Base-by-base conservation (phyloP, 148 eudicot genomes). In the Limonium bicolor region DNA sequence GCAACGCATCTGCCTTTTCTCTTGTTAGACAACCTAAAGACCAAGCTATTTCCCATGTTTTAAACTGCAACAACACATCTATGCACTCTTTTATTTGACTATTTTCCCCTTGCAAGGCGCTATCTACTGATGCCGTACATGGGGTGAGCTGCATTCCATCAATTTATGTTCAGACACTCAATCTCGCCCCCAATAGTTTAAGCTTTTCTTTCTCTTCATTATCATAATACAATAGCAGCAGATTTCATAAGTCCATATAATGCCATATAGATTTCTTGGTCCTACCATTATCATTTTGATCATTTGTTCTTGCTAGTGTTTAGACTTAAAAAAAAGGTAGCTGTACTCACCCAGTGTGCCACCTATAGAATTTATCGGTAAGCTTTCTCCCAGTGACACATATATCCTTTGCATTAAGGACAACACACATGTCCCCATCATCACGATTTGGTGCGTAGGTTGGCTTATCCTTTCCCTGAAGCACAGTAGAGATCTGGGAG, bases 391-490 rank as follows among this genome's bases (percentile, higher is more conserved):
- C 94, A 12, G 92, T 88, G 59, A 83, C 81, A 51, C 74, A 54
- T 9, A 88, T 44, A 65, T 88, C 94, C 65, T 88, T 88, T 6
- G 94, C 97, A 70, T 88, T 88, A 37, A 88, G 67, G 42, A 88
- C 72, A 54, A 88, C 47, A 47, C 97, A 83, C 97, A 88, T 77
- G 72, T 88, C 97, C 26, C 97, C 97, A 45, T 88, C 94, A 54
- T 88, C 97, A 30, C 81, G 78, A 61, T 88, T 58, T 37, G 96
- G 97, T 27, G 86, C 43, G 23, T 74, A 88, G 21, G 87, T 88
- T 20, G 97, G 94, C 63, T 88, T 88, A 60, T 88, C 97, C 73
- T 88, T 88, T 24, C 86, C 96, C 66, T 88, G 97, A 58, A 83
- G 63, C 41, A 88, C 97, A 39, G 72, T 77, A 51, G 96, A 71